phyloP scores from a whole-genome alignment of 1,284 basidiomycete genomes.

The Pascua sp. region DNA sequence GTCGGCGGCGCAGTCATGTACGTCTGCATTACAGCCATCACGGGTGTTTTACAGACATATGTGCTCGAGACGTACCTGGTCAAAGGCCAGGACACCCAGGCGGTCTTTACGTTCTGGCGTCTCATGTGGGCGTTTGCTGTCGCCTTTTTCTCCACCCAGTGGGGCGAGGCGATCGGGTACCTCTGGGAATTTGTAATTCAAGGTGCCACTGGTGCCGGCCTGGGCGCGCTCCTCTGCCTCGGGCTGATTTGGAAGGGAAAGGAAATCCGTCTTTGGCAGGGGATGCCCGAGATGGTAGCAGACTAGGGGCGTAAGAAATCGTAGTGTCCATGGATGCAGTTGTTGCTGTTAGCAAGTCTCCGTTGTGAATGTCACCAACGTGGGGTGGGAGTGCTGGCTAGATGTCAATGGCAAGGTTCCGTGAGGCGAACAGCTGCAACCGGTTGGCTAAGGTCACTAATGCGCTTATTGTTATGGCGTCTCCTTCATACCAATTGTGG shows the following conservation, averaged over 20 bases:
- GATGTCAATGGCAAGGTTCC: no score
- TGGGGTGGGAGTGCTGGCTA: no score
- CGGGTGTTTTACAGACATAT: constrained; percentile 35
- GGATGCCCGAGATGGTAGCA: no score
- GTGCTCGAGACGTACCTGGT: constrained; percentile 43
- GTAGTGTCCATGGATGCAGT: no score
- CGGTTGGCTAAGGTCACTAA: no score
- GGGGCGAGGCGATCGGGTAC: constrained; percentile 32
- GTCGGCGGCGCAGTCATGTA: constrained; percentile 41
- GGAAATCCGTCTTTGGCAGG: constrained; percentile 22
- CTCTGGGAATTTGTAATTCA: constrained; percentile 32
- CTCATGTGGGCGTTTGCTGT: constrained; percentile 41
- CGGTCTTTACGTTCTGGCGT: constrained; percentile 48
- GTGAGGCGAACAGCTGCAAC: no score
- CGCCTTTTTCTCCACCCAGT: constrained; percentile 43
- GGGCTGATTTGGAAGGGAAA: constrained; percentile 35
- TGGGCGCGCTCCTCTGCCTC: constrained; percentile 24
- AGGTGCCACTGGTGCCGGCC: constrained; percentile 28
- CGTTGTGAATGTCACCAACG: no score
- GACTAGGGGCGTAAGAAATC: no score
- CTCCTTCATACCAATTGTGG: no score
- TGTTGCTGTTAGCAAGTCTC: no score
- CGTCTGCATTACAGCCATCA: constrained; percentile 34
- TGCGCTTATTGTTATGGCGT: no score
- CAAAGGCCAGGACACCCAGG: constrained; percentile 41